phyloP scores from a whole-genome alignment of 345 rosid genomes.

The Lagerstroemia speciosa region DNA sequence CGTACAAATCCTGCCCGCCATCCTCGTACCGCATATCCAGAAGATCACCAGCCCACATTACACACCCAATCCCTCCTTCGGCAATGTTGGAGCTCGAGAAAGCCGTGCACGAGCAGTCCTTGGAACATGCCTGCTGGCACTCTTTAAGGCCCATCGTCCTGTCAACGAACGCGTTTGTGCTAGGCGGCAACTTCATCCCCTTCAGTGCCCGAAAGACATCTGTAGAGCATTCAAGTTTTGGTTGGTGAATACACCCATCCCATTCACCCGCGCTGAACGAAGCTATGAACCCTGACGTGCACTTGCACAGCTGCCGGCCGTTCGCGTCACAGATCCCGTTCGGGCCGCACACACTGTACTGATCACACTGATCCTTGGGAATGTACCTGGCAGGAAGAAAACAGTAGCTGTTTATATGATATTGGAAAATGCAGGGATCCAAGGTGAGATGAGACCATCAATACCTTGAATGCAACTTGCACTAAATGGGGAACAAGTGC shows the following conservation, averaged over 20 bases:
- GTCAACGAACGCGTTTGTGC: conserved; percentile 28
- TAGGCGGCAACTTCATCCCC: conserved; percentile 65
- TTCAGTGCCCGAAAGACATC: conserved; percentile 48
- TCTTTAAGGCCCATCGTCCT: conserved; percentile 20
- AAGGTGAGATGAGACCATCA: too few species aligned
- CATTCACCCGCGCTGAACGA: conserved; percentile 55
- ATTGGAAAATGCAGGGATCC: too few species aligned
- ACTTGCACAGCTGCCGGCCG: conserved; percentile 64
- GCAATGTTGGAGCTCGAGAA: conserved; percentile 23
- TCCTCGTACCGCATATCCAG: conserved; percentile 31
- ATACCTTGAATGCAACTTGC: too few species aligned
- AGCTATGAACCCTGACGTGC: conserved; percentile 52
- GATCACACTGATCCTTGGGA: conserved; percentile 82
- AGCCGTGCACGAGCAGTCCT: conserved; percentile 40
- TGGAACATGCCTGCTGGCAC: conserved; percentile 21
- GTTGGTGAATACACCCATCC: conserved; percentile 53
- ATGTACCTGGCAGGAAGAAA: conserved; percentile 20
- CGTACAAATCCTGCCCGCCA: conserved; percentile 67
- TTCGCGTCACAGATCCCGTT: conserved; percentile 61
- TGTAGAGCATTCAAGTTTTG: conserved; percentile 28
- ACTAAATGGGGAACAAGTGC: too few species aligned
- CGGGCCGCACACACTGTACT: conserved; percentile 47
- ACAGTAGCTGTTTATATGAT: too few species aligned
- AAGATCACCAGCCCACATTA: conserved; percentile 31
- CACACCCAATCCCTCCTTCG: conserved; percentile 29